These are phyloP conservation scores for Dimargaris cristalligena DNA, from an alignment of 192 early-diverging fungal genomes.

Conservation along the genomic window DNA sequence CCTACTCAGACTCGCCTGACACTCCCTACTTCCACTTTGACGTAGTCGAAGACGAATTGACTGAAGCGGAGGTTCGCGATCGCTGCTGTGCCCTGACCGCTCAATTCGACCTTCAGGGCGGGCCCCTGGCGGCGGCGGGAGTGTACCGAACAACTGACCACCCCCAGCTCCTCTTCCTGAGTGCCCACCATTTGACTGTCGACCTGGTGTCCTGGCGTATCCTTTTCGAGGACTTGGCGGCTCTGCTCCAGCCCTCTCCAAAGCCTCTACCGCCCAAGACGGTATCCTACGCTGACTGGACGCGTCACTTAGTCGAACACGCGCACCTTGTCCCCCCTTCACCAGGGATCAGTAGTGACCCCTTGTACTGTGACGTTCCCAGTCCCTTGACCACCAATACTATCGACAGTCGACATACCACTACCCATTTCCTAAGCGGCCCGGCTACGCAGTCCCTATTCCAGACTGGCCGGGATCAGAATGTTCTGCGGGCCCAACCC, in stretches of 20 bases:
- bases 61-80: neutral
- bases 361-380: no score
- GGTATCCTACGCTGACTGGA: neutral
- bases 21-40: neutral
- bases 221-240: neutral
- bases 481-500: neutral
- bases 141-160: neutral
- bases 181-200: conserved; percentile 4
- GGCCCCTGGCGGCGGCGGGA: neutral
- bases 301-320: neutral
- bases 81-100: neutral
- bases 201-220: conserved; percentile 11
- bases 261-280: neutral
- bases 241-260: neutral
- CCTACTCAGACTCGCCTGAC: no score
- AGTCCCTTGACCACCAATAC: no score
- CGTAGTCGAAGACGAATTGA: neutral
- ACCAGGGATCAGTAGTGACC: no score
- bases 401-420: no score
- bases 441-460: no score
- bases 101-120: neutral
- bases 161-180: neutral
- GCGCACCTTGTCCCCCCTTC: no score
- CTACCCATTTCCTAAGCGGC: no score
- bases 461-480: no score